Conservation (phyloP, 78 protist species). For the Diacronema lutheri region DNA sequence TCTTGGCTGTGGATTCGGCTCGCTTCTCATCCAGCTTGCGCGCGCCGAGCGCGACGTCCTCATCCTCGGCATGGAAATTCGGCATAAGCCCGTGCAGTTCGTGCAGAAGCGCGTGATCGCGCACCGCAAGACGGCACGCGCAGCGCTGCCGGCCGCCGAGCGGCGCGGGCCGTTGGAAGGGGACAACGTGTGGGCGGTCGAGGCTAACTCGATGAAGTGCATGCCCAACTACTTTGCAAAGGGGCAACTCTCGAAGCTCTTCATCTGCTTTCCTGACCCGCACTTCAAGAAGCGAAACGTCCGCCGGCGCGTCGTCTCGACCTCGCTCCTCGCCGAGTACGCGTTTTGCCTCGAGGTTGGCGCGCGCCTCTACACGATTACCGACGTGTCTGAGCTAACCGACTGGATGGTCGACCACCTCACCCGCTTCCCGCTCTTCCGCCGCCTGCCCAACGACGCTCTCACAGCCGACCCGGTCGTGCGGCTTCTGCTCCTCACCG, state of each 20-base stretch:
- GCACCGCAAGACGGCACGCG: neutral
- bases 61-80: conserved; percentile 87
- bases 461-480: neutral
- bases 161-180: neutral
- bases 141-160: conserved; percentile 44
- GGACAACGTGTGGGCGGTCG: conserved; percentile 75
- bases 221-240: conserved; percentile 81
- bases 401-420: conserved; percentile 85
- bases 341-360: conserved; percentile 77
- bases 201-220: conserved; percentile 86
- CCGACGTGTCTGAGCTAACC: conserved; percentile 84
- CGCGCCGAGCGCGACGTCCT: conserved; percentile 61
- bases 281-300: conserved; percentile 87
- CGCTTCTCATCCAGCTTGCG: conserved; percentile 49
- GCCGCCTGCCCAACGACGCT: neutral
- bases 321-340: conserved; percentile 77
- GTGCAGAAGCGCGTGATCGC: conserved; percentile 11
- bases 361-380: conserved; percentile 80
- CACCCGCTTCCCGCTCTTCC: conserved; percentile 77
- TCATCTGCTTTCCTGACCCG: conserved; percentile 94
- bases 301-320: conserved; percentile 80
- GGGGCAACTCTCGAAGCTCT: conserved; percentile 78
- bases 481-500: neutral
- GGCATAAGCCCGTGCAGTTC: conserved; percentile 59
- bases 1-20: conserved; percentile 96